Conservation (phyloP, 148 eudicot genomes). For the Rhododendron vialii region DNA sequence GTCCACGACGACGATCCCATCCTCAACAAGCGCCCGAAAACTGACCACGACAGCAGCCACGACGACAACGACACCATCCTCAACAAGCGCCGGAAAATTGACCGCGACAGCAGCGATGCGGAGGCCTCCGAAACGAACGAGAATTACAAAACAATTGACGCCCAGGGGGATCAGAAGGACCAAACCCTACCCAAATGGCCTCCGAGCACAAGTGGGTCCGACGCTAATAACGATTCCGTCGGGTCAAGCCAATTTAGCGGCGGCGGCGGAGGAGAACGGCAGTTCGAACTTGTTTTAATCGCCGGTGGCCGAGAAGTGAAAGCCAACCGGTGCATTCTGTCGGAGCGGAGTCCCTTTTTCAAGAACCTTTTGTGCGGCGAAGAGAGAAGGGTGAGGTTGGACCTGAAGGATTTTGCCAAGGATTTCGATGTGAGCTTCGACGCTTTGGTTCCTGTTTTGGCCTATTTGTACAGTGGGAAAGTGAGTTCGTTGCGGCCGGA, state of each 20-base stretch:
- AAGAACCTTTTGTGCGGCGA: constrained; percentile 19
- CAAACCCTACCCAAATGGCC: neutral
- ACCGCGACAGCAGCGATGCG: no score
- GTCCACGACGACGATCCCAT: no score
- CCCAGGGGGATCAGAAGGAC: neutral
- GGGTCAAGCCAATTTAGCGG: neutral
- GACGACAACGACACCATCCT: no score
- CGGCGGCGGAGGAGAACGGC: neutral
- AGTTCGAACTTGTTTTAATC: no score
- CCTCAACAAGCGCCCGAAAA: no score
- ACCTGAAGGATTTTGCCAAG: constrained; percentile 49
- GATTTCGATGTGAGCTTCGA: constrained; percentile 63
- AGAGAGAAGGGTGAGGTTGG: constrained; percentile 38
- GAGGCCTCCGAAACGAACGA: no score
- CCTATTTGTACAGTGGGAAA: constrained; percentile 64
- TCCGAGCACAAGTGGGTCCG: neutral
- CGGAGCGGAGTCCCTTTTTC: constrained; percentile 10
- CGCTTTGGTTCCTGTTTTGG: constrained; percentile 56
- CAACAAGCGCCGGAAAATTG: no score
- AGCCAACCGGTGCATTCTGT: no score
- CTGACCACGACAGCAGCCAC: no score
- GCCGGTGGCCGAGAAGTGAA: no score
- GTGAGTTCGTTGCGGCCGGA: constrained; percentile 35
- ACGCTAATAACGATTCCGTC: neutral
- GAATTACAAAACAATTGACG: no score